Conservation (phyloP, 148 eudicot genomes). For the Fagopyrum esculentum region DNA sequence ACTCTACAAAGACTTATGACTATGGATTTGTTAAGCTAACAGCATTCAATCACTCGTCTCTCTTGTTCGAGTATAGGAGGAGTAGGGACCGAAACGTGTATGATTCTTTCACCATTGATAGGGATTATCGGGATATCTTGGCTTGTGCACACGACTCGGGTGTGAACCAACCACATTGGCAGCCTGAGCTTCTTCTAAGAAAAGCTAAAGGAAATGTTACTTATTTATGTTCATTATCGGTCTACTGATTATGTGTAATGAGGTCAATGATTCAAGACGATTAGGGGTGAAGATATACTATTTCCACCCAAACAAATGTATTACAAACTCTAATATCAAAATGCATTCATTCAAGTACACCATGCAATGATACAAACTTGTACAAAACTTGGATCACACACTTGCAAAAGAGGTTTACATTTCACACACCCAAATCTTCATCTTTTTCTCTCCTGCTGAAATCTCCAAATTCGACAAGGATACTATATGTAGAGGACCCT, state of each 20-base stretch:
- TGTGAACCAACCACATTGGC: constrained; percentile 53
- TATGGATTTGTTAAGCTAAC: constrained; percentile 74
- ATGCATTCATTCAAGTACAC: too few species aligned
- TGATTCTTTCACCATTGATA: constrained; percentile 72
- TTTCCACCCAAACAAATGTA: too few species aligned
- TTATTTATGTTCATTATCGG: not conserved
- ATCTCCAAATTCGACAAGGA: too few species aligned
- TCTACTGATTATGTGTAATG: not conserved
- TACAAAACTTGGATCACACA: too few species aligned
- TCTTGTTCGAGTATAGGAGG: constrained; percentile 85
- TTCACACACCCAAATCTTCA: too few species aligned
- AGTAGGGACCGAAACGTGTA: constrained; percentile 76
- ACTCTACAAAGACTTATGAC: constrained; percentile 56
- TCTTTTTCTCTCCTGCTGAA: too few species aligned
- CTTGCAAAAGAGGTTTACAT: too few species aligned
- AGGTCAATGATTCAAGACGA: not conserved
- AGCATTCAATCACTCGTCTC: constrained; percentile 67
- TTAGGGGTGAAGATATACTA: too few species aligned
- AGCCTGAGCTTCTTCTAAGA: constrained; percentile 16
- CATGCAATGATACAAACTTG: too few species aligned
- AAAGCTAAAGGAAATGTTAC: not conserved
- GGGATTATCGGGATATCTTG: constrained; percentile 73
- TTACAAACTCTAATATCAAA: too few species aligned
- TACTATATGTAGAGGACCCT: too few species aligned
- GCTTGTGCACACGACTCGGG: constrained; percentile 58